A percentile compares a stretch with the other conserved stretches of the same genome.
Conservation (phyloP, 1,139 yeast genomes). For the Pichia sp. region DNA sequence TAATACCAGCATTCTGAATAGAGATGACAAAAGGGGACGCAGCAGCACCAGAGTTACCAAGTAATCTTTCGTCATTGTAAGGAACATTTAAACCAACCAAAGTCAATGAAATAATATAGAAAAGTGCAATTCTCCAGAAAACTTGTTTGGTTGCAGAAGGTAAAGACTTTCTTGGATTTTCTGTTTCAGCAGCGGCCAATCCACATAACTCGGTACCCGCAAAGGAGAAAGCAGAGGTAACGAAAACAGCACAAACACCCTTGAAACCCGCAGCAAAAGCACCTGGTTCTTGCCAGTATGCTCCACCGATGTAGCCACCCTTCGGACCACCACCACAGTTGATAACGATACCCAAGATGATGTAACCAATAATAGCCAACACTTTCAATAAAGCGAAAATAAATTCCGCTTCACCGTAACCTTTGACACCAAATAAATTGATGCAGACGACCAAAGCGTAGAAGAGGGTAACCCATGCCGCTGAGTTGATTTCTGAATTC, state of each 20-base stretch:
- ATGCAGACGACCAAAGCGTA: slow-evolving; percentile 52
- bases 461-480: slow-evolving; percentile 64
- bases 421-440: slow-evolving; percentile 58
- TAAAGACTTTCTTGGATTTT: slow-evolving; percentile 63
- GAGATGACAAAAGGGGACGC: slow-evolving; percentile 81
- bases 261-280: slow-evolving; percentile 61
- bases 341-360: slow-evolving; percentile 63
- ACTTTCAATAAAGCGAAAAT: slow-evolving; percentile 57
- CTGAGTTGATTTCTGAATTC: slow-evolving; percentile 53
- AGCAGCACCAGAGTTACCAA: slow-evolving; percentile 44
- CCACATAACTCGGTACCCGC: slow-evolving; percentile 83
- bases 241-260: slow-evolving; percentile 79
- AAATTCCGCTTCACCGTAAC: slow-evolving; percentile 68
- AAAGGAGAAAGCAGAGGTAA: slow-evolving; percentile 82
- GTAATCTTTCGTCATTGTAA: slow-evolving; percentile 47
- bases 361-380: slow-evolving; percentile 60
- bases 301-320: slow-evolving; percentile 56
- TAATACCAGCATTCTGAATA: slow-evolving; percentile 51
- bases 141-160: slow-evolving; percentile 71
- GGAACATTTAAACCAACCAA: slow-evolving; percentile 68
- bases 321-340: slow-evolving; percentile 66
- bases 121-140: slow-evolving; percentile 64
- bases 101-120: slow-evolving; percentile 57
- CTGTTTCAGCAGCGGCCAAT: slow-evolving; percentile 80
- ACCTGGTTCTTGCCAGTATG: slow-evolving; percentile 58